Percentiles rank a stretch among this genome's conserved stretches.
phyloP scores from a whole-genome alignment of 164 flowering plant genomes.

The Stephania cephalantha region DNA sequence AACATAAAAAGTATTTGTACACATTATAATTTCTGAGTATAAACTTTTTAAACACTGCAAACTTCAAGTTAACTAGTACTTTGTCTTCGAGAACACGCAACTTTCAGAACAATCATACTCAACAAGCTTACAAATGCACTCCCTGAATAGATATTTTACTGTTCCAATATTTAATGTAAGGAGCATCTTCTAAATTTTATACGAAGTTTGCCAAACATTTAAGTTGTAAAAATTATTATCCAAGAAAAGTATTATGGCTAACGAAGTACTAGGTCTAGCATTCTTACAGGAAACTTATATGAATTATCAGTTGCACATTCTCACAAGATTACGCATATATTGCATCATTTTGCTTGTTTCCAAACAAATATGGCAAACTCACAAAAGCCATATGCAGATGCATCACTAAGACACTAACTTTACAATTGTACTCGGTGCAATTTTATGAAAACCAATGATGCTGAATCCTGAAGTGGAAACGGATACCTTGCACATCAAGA shows the following conservation, averaged over 20 bases:
- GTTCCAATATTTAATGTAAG: not conserved
- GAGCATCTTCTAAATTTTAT: not conserved
- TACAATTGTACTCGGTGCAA: not conserved
- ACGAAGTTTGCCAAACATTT: not conserved
- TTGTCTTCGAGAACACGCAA: not conserved
- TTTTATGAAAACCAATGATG: not conserved
- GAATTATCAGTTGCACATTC: not conserved
- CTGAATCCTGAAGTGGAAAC: not conserved
- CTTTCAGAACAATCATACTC: not conserved
- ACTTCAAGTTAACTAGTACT: not conserved
- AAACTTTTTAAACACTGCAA: not conserved
- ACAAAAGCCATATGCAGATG: not conserved
- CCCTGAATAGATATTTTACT: not conserved
- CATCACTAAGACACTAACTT: not conserved
- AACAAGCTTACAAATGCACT: not conserved
- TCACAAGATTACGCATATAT: not conserved
- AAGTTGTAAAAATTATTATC: not conserved
- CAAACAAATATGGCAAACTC: not conserved
- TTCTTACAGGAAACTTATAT: not conserved
- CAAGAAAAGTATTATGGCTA: not conserved
- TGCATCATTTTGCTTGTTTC: not conserved
- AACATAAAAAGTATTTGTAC: no score
- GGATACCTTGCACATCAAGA: slow-evolving; percentile 67
- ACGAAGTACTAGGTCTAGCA: not conserved
- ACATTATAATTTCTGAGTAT: no score